These are phyloP conservation scores for Candida hispaniensis DNA, from an alignment of 805 yeast species.

Conservation along the genomic window DNA sequence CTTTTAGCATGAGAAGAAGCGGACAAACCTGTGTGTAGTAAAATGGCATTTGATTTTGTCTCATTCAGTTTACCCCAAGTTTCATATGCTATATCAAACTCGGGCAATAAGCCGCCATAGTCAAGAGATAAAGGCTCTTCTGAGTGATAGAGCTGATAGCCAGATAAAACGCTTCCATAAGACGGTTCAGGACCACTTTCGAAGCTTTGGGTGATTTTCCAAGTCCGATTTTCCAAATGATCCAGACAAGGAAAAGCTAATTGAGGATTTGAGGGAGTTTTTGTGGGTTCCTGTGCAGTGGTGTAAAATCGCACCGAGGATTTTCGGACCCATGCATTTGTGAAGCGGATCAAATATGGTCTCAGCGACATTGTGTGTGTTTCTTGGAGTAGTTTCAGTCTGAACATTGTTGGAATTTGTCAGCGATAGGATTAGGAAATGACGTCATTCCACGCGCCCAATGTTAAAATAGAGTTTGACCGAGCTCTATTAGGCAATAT, in stretches of 20 bases:
- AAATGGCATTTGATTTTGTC: constrained; percentile 56
- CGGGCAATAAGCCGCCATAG: constrained; percentile 68
- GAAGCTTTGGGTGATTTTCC: constrained; percentile 28
- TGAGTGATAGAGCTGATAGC: constrained; percentile 50
- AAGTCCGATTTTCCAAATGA: constrained; percentile 41
- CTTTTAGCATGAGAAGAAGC: constrained; percentile 92
- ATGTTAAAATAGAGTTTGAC: too few relatives aligned
- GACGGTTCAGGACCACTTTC: constrained; percentile 81
- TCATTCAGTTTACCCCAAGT: constrained; percentile 74
- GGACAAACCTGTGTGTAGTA: constrained; percentile 82
- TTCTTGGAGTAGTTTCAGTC: too few relatives aligned
- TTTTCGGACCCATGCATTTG: too few relatives aligned
- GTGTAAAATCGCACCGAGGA: too few relatives aligned
- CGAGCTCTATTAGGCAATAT: too few relatives aligned
- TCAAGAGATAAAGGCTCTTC: constrained; percentile 58
- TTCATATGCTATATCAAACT: constrained; percentile 79
- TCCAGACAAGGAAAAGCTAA: constrained; percentile 81
- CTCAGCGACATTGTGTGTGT: too few relatives aligned
- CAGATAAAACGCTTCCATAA: constrained; percentile 56
- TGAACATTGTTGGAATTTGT: too few relatives aligned
- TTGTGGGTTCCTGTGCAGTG: too few relatives aligned
- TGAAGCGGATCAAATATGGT: too few relatives aligned
- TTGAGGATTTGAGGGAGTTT: constrained; percentile 48
- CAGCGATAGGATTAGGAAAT: too few relatives aligned
- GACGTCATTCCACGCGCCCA: too few relatives aligned